Evolutionary conservation across 1,139 yeast genomes (phyloP).

Genomic region (Debaryomyces robertsiae): DNA sequence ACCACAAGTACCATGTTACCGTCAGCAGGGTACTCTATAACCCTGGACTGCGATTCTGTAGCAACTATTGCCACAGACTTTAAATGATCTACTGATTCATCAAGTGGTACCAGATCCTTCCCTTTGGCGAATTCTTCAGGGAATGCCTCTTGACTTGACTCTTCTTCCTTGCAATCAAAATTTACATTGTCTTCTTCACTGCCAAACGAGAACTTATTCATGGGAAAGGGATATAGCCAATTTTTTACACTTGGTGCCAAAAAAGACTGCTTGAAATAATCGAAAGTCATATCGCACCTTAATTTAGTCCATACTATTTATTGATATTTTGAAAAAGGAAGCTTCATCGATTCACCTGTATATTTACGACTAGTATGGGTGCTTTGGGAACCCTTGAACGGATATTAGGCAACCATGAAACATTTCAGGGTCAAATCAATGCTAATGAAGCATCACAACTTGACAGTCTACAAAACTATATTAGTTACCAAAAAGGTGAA

Average conservation of each 20-base stretch:
- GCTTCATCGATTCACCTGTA: not conserved
- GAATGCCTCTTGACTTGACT: not conserved
- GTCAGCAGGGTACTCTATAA: slow-evolving; percentile 37
- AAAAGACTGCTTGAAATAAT: not conserved
- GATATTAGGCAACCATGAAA: slow-evolving; percentile 12
- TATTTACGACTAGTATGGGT: slow-evolving; percentile 13
- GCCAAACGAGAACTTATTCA: not conserved
- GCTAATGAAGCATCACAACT: slow-evolving; percentile 5
- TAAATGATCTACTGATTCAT: too few relatives aligned
- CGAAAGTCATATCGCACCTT: not conserved
- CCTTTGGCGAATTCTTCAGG: not conserved
- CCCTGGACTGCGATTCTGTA: slow-evolving; percentile 40
- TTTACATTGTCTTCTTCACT: not conserved
- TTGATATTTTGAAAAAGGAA: too few relatives aligned
- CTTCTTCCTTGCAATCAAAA: not conserved
- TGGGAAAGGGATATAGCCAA: not conserved
- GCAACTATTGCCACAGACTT: slow-evolving; percentile 7
- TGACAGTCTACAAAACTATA: slow-evolving; percentile 12
- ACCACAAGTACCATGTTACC: slow-evolving; percentile 48
- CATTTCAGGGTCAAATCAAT: slow-evolving; percentile 1
- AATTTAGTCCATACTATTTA: not conserved
- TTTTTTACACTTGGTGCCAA: not conserved
- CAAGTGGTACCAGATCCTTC: not conserved
- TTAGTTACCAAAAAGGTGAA: slow-evolving; percentile 4
- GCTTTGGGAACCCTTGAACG: slow-evolving; percentile 19